These are phyloP conservation scores for Nicotiana tabacum DNA, from an alignment of 257 asterid species.

Conservation along the genomic window DNA sequence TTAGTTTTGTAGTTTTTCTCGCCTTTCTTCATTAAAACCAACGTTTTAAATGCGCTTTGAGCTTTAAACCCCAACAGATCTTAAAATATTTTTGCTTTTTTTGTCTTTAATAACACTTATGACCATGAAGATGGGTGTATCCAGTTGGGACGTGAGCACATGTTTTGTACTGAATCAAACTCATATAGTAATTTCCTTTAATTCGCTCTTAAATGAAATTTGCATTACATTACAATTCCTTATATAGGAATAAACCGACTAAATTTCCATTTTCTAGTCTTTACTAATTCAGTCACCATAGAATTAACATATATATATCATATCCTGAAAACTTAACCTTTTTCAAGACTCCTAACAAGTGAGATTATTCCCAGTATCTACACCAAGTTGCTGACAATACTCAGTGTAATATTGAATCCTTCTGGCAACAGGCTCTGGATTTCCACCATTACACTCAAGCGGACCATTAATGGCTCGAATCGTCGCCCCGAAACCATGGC, in stretches of 20 bases:
- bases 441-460: constrained; percentile 22
- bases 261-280: neutral
- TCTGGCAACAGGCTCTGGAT: constrained; percentile 2
- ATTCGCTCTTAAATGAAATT: neutral
- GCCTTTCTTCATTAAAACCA: too few relatives aligned
- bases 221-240: neutral
- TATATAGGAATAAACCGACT: neutral
- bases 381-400: constrained; percentile 26
- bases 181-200: neutral
- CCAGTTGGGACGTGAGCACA: neutral
- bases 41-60: too few relatives aligned
- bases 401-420: constrained; percentile 21
- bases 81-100: too few relatives aligned
- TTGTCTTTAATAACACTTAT: too few relatives aligned
- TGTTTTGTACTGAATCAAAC: neutral
- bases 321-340: neutral
- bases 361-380: constrained; percentile 21
- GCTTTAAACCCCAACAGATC: too few relatives aligned
- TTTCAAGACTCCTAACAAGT: neutral
- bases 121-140: neutral
- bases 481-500: constrained; percentile 28
- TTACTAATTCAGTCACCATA: neutral
- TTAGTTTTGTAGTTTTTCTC: too few relatives aligned
- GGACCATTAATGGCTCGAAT: constrained; percentile 30
- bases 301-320: neutral